A percentile compares a stretch with the other conserved stretches of the same genome.
Evolutionary conservation across 2,329 filamentous ascomycete genomes (phyloP).

Genomic region (Claviceps quebecensis): DNA sequence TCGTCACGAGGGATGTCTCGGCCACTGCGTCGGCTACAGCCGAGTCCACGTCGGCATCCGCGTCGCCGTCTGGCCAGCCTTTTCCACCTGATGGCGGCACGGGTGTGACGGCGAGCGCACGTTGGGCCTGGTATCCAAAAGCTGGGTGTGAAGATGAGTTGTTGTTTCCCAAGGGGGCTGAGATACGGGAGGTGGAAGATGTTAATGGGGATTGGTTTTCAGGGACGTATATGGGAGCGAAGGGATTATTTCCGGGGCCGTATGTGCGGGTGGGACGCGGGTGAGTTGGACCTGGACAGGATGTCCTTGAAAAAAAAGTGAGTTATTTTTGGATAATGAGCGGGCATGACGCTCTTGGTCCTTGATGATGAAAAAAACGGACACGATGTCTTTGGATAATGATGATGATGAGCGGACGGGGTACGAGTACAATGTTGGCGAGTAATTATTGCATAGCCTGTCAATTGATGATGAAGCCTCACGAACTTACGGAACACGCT

Average conservation of each 20-base stretch:
- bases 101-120: slow-evolving; percentile 48
- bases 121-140: slow-evolving; percentile 68
- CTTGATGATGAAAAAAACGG: too few species aligned
- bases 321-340: too few species aligned
- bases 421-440: too few species aligned
- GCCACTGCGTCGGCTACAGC: slow-evolving; percentile 24
- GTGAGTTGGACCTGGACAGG: neutral
- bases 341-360: too few species aligned
- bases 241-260: slow-evolving; percentile 66
- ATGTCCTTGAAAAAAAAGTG: too few species aligned
- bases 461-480: too few species aligned
- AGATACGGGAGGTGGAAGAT: slow-evolving; percentile 71
- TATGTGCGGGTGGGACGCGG: slow-evolving; percentile 39
- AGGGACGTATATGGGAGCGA: slow-evolving; percentile 69
- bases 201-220: slow-evolving; percentile 86
- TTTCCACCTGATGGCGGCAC: slow-evolving; percentile 68
- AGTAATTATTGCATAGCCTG: too few species aligned
- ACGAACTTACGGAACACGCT: too few species aligned
- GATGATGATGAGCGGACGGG: too few species aligned
- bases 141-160: slow-evolving; percentile 57
- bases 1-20: slow-evolving; percentile 38
- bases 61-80: slow-evolving; percentile 10
- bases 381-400: too few species aligned
- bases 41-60: slow-evolving; percentile 9
- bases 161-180: slow-evolving; percentile 68